Conservation (phyloP, 176 grass and related monocot species). For the Poa annua region DNA sequence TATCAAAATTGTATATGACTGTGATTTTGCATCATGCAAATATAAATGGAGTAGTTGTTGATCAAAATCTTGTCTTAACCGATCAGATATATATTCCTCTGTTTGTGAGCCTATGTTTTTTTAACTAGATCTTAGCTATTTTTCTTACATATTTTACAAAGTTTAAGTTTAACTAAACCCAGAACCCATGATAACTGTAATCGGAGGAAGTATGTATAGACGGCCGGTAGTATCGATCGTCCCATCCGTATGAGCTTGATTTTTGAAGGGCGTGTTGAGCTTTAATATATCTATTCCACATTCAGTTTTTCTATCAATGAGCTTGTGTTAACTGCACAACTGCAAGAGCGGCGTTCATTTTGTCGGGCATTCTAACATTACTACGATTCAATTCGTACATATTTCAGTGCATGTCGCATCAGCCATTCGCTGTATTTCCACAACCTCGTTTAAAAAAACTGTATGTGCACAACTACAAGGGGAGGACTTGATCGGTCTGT, state of each 20-base stretch:
- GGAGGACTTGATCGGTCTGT: not conserved
- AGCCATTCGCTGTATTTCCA: not conserved
- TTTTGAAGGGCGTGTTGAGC: not conserved
- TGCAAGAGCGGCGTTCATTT: constrained; percentile 29
- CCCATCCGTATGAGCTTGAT: not conserved
- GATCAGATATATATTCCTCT: not conserved
- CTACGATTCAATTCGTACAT: not conserved
- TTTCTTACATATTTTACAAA: too few relatives aligned
- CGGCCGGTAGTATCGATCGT: not conserved
- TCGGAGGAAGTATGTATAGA: not conserved
- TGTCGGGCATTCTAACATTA: not conserved
- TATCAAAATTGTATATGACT: not conserved
- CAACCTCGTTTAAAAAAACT: not conserved
- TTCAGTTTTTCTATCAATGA: not conserved
- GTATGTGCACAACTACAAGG: constrained; percentile 15
- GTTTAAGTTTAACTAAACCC: too few relatives aligned
- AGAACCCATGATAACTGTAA: too few relatives aligned
- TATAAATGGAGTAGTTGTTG: not conserved
- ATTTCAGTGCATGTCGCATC: constrained; percentile 35
- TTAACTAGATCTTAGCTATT: too few relatives aligned
- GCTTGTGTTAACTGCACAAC: not conserved
- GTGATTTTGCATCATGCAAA: not conserved
- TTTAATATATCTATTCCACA: not conserved
- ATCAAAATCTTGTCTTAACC: not conserved
- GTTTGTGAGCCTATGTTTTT: too few relatives aligned